Evolutionary conservation across 108 stramenopile genomes (phyloP).

Genomic region (Mediolabrus comicus): DNA sequence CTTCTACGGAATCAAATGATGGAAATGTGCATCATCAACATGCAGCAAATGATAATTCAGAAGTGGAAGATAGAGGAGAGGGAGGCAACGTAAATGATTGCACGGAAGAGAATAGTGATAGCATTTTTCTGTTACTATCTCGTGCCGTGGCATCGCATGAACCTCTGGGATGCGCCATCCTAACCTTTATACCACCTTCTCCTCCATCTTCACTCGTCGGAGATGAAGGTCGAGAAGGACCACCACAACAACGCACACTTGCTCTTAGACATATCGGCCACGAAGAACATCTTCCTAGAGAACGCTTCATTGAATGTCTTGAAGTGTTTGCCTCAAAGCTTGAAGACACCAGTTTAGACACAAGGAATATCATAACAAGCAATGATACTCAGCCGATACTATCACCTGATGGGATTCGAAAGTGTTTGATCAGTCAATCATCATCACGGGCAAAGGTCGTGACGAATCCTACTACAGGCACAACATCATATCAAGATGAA

Average conservation of each 20-base stretch:
- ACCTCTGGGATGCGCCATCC: constrained; percentile 72
- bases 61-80: neutral
- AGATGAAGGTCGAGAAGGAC: too few relatives aligned
- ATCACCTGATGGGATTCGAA: constrained; percentile 7
- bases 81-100: neutral
- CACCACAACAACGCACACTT: constrained; percentile 51
- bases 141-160: constrained; percentile 60
- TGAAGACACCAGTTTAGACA: constrained; percentile 34
- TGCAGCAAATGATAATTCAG: neutral
- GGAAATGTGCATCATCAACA: neutral
- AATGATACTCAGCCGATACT: neutral
- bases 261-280: constrained; percentile 50
- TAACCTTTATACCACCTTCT: constrained; percentile 56
- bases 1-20: neutral
- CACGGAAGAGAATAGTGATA: constrained; percentile 4
- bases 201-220: constrained; percentile 50
- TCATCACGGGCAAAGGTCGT: too few relatives aligned
- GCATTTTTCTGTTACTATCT: constrained; percentile 65
- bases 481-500: neutral
- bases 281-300: constrained; percentile 65
- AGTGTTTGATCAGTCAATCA: neutral
- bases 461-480: too few relatives aligned
- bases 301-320: constrained; percentile 73
- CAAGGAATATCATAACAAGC: neutral
- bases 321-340: constrained; percentile 62